Conservation (phyloP, 306 rosid species). For the Prinsepia uniflora region DNA sequence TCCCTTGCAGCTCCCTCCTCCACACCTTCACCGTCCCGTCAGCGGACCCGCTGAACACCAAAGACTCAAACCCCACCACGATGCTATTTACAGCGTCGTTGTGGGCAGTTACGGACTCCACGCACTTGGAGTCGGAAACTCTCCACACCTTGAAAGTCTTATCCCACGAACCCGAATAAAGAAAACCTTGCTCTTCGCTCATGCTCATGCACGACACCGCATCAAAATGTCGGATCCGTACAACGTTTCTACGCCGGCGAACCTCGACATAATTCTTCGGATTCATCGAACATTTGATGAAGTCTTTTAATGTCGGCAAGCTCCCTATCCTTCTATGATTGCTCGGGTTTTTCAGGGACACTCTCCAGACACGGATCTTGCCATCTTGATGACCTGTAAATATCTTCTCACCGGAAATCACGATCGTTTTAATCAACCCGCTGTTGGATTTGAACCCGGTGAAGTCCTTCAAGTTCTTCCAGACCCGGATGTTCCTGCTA, state of each 20-base stretch:
- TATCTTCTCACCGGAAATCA: slow-evolving; percentile 49
- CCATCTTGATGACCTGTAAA: slow-evolving; percentile 98
- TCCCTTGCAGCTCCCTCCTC: slow-evolving; percentile 43
- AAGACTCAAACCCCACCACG: slow-evolving; percentile 34
- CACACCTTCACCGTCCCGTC: slow-evolving; percentile 90
- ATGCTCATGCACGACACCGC: slow-evolving; percentile 75
- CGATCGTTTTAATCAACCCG: slow-evolving; percentile 72
- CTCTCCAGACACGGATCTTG: slow-evolving; percentile 79
- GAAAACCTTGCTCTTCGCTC: slow-evolving; percentile 50
- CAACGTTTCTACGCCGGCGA: slow-evolving; percentile 48
- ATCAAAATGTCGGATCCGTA: slow-evolving; percentile 69
- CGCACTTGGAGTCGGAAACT: slow-evolving; percentile 52
- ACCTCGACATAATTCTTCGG: slow-evolving; percentile 80
- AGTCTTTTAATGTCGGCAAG: slow-evolving; percentile 65
- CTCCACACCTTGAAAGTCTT: slow-evolving; percentile 80
- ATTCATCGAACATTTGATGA: slow-evolving; percentile 59
- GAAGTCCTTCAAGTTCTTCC: slow-evolving; percentile 73
- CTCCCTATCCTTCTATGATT: slow-evolving; percentile 59
- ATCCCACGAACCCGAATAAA: slow-evolving; percentile 88
- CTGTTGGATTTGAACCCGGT: slow-evolving; percentile 77
- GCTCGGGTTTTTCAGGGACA: slow-evolving; percentile 28
- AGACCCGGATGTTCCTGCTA: slow-evolving; percentile 83
- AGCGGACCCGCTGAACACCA: slow-evolving; percentile 75
- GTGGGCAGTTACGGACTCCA: slow-evolving; percentile 77
- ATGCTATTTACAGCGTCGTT: slow-evolving; percentile 84